phyloP scores from a whole-genome alignment of 75 land plant genomes.

The Picea glauca region DNA sequence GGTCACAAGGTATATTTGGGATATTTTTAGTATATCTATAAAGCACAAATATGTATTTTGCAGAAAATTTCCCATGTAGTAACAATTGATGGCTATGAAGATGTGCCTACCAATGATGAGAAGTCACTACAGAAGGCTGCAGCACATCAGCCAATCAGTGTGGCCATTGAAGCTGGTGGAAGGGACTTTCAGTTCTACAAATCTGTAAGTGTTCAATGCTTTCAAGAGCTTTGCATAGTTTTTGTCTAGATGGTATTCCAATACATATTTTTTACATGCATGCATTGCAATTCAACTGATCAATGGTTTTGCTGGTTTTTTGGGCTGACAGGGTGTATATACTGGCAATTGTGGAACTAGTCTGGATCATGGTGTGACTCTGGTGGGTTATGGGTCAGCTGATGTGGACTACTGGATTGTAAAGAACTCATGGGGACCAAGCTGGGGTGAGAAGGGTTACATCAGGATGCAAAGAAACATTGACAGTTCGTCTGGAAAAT shows the following conservation, averaged over 20 bases:
- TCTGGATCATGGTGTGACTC: constrained; percentile 74
- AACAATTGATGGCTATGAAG: constrained; percentile 52
- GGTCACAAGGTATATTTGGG: not conserved
- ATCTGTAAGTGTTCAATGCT: constrained; percentile 22
- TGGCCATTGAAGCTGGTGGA: constrained; percentile 72
- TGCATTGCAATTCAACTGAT: not conserved
- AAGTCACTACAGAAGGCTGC: constrained; percentile 39
- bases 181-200: constrained; percentile 58
- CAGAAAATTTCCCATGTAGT: constrained; percentile 41
- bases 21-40: not conserved
- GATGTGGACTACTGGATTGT: constrained; percentile 73
- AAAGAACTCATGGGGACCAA: constrained; percentile 90
- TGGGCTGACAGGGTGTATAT: constrained; percentile 53
- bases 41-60: not conserved
- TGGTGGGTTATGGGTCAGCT: constrained; percentile 70
- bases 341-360: constrained; percentile 64
- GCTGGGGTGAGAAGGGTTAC: constrained; percentile 88
- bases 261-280: not conserved
- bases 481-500: constrained; percentile 17
- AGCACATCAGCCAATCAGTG: constrained; percentile 65
- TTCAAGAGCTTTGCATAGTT: not conserved
- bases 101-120: constrained; percentile 47
- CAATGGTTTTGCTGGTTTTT: not conserved
- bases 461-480: constrained; percentile 71
- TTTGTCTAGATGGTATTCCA: not conserved